Conservation (phyloP, 805 yeast genomes). For the Schwanniomyces polymorphus region DNA sequence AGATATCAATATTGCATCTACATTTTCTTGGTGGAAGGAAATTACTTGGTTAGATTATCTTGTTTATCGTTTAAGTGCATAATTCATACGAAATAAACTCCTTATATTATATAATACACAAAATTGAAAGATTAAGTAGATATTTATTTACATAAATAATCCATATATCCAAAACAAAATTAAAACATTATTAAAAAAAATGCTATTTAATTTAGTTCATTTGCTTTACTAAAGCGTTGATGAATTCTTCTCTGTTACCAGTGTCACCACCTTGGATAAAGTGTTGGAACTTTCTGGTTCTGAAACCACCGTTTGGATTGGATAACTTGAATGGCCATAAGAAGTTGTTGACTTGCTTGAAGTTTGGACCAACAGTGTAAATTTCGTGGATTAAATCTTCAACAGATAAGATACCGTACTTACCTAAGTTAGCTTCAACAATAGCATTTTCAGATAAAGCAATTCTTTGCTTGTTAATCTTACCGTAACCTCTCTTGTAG, state of each 20-base stretch:
- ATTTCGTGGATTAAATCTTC: slow-evolving; percentile 97
- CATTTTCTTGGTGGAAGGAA: slow-evolving; percentile 31
- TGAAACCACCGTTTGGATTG: slow-evolving; percentile 98
- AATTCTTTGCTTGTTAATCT: slow-evolving; percentile 94
- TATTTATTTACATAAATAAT: slow-evolving; percentile 5
- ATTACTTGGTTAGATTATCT: slow-evolving; percentile 29
- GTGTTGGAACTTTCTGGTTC: slow-evolving; percentile 96
- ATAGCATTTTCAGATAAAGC: slow-evolving; percentile 84
- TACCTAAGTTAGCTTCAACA: slow-evolving; percentile 85
- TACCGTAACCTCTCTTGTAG: slow-evolving; percentile 98
- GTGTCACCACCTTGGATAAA: slow-evolving; percentile 97
- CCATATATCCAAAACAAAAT: slow-evolving; percentile 2
- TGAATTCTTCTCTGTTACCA: slow-evolving; percentile 97
- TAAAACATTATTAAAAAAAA: slow-evolving; percentile 1
- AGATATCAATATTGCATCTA: slow-evolving; percentile 1
- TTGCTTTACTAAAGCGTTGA: slow-evolving; percentile 90
- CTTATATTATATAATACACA: neutral
- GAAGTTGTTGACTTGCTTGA: slow-evolving; percentile 98
- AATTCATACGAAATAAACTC: slow-evolving; percentile 3
- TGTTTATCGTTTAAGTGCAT: slow-evolving; percentile 15
- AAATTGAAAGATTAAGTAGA: slow-evolving; percentile 3
- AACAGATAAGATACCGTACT: slow-evolving; percentile 87
- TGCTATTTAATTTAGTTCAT: slow-evolving; percentile 64
- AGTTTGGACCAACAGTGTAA: slow-evolving; percentile 96
- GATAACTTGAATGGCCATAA: slow-evolving; percentile 97